Evolutionary conservation across 805 yeast species (phyloP).

Genomic region (Candida montana): DNA sequence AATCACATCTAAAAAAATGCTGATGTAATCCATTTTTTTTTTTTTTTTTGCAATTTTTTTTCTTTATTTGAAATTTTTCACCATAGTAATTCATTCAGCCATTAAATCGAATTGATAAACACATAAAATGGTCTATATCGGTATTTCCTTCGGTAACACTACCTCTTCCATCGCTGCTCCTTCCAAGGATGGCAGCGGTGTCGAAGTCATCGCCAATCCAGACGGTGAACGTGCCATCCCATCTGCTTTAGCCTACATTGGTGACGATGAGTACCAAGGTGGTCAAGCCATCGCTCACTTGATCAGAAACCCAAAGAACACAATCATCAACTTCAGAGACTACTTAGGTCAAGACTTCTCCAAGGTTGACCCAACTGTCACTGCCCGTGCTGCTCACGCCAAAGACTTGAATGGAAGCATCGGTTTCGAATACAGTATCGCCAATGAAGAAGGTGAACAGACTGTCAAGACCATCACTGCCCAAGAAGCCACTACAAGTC

Average conservation of each 20-base stretch:
- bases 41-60: not conserved
- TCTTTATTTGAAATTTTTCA: conserved; percentile 1
- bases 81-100: too few species aligned
- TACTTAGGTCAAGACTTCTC: conserved; percentile 72
- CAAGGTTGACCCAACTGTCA: conserved; percentile 61
- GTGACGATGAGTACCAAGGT: conserved; percentile 95
- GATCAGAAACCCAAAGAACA: conserved; percentile 82
- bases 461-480: conserved; percentile 54
- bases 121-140: conserved; percentile 61
- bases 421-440: conserved; percentile 52
- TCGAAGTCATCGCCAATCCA: conserved; percentile 96
- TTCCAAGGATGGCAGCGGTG: conserved; percentile 70
- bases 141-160: conserved; percentile 95
- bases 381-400: conserved; percentile 64
- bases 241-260: conserved; percentile 85
- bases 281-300: conserved; percentile 92
- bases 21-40: too few species aligned
- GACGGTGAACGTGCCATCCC: conserved; percentile 98
- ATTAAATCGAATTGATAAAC: too few species aligned
- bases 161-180: conserved; percentile 92
- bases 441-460: conserved; percentile 34
- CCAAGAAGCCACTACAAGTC: conserved; percentile 78
- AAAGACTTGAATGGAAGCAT: conserved; percentile 59
- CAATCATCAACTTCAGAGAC: conserved; percentile 90
- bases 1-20: too few species aligned